A percentile compares a stretch with the other conserved stretches of the same genome.
Evolutionary conservation across 495 filamentous ascomycete species (phyloP).

Genomic region (Podospora conica): DNA sequence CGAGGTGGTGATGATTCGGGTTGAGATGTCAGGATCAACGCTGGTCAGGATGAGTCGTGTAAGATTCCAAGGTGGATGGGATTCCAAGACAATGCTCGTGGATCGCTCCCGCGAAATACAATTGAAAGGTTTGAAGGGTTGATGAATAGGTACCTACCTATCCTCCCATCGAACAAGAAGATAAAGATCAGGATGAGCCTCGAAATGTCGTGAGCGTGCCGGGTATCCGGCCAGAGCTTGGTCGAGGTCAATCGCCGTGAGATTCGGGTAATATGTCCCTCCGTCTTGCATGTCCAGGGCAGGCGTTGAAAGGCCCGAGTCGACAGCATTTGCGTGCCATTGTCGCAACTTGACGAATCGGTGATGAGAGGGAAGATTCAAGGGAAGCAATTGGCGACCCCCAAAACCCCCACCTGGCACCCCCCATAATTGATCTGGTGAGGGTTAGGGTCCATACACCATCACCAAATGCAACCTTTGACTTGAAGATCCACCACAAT

Average conservation of each 20-base stretch:
- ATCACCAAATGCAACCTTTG: background rate
- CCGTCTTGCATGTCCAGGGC: background rate
- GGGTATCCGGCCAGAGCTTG: background rate
- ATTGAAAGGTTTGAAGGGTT: no score
- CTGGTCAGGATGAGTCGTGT: no score
- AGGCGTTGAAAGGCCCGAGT: no score
- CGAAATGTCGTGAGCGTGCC: background rate
- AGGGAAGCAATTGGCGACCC: background rate
- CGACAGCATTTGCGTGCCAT: background rate
- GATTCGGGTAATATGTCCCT: background rate
- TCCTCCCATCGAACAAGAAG: no score
- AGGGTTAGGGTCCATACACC: background rate
- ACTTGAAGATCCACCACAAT: background rate
- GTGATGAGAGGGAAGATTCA: background rate
- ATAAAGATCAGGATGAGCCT: background rate
- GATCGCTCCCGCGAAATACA: no score
- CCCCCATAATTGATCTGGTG: no score
- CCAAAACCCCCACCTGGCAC: background rate
- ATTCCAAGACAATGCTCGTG: no score
- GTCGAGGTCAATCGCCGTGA: background rate
- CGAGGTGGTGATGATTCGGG: background rate
- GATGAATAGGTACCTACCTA: no score
- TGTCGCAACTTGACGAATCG: background rate
- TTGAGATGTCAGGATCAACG: no score
- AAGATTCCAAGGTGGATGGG: no score